Percentiles rank a stretch among this genome's conserved stretches.
These are phyloP conservation scores for Gossypium davidsonii DNA, from an alignment of 441 rosid species.

Conservation along the genomic window DNA sequence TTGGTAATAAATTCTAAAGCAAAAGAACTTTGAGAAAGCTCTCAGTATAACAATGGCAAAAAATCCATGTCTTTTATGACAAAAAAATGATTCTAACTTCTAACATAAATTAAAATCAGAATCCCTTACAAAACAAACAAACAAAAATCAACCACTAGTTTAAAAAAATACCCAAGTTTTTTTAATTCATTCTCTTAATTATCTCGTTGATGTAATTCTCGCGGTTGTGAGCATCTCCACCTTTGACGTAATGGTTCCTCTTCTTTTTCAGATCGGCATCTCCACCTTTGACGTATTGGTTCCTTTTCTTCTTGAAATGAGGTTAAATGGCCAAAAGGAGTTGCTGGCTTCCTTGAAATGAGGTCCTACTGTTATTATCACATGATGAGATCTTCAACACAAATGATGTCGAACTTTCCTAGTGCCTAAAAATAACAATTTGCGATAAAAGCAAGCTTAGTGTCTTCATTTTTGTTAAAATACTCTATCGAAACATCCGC, in stretches of 20 bases:
- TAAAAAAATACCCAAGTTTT: not conserved
- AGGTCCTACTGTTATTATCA: constrained; percentile 67
- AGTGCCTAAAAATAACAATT: constrained; percentile 31
- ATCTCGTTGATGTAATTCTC: constrained; percentile 37
- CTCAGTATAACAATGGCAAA: not conserved
- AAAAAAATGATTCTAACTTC: not conserved
- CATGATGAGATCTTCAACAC: constrained; percentile 61
- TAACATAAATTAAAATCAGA: not conserved
- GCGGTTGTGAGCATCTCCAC: constrained; percentile 25
- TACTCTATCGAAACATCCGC: too few relatives aligned
- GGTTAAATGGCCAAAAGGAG: constrained; percentile 73
- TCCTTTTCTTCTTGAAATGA: constrained; percentile 64
- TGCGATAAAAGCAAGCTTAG: not conserved
- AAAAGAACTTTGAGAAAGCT: not conserved
- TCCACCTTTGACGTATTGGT: constrained; percentile 74
- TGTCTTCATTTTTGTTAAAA: too few relatives aligned
- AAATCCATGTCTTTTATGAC: not conserved
- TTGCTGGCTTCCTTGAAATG: constrained; percentile 76
- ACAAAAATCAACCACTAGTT: not conserved
- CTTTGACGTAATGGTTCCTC: too few relatives aligned
- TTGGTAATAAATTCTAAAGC: not conserved
- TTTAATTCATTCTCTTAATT: constrained; percentile 44
- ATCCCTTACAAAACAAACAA: not conserved
- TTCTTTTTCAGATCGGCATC: constrained; percentile 37
- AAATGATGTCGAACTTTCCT: constrained; percentile 55